A percentile compares a stretch with the other conserved stretches of the same genome.
These are phyloP conservation scores for Kregervanrija fluxuum DNA, from an alignment of 805 yeast species.

Conservation along the genomic window DNA sequence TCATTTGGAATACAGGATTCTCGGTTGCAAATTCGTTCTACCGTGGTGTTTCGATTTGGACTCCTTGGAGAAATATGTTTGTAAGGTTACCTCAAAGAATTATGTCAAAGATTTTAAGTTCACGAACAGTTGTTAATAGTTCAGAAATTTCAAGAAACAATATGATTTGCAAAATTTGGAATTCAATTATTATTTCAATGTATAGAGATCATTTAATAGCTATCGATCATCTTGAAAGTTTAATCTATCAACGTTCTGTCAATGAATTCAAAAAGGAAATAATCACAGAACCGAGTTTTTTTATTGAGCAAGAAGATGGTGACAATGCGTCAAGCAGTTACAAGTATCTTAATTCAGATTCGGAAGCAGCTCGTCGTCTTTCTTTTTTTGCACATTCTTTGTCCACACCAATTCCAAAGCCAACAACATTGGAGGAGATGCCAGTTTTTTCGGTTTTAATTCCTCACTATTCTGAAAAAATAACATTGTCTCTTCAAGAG, in stretches of 20 bases:
- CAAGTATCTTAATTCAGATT: constrained; percentile 50
- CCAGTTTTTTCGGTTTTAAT: constrained; percentile 78
- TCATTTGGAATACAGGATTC: constrained; percentile 67
- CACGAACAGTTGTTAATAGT: constrained; percentile 28
- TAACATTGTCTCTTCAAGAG: constrained; percentile 67
- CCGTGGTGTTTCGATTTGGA: constrained; percentile 76
- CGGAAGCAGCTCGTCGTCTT: constrained; percentile 77
- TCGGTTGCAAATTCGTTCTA: constrained; percentile 62
- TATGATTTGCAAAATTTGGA: constrained; percentile 71
- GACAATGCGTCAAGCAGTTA: constrained; percentile 32
- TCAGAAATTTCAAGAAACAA: constrained; percentile 38
- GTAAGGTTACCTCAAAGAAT: constrained; percentile 72
- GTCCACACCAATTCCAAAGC: constrained; percentile 78
- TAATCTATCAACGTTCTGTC: constrained; percentile 46
- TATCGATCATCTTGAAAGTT: constrained; percentile 60
- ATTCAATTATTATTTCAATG: constrained; percentile 76
- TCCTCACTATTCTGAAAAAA: constrained; percentile 84
- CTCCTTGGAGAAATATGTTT: constrained; percentile 82
- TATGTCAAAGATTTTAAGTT: constrained; percentile 56
- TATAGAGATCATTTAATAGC: constrained; percentile 73
- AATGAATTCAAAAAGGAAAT: constrained; percentile 33
- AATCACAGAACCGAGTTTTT: constrained; percentile 67
- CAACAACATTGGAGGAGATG: constrained; percentile 58
- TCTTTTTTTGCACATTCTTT: constrained; percentile 88
- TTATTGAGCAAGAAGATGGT: constrained; percentile 77